These are phyloP conservation scores for Hawksworthiomyces lignivorus DNA, from an alignment of 2,329 filamentous ascomycete genomes.

Conservation along the genomic window DNA sequence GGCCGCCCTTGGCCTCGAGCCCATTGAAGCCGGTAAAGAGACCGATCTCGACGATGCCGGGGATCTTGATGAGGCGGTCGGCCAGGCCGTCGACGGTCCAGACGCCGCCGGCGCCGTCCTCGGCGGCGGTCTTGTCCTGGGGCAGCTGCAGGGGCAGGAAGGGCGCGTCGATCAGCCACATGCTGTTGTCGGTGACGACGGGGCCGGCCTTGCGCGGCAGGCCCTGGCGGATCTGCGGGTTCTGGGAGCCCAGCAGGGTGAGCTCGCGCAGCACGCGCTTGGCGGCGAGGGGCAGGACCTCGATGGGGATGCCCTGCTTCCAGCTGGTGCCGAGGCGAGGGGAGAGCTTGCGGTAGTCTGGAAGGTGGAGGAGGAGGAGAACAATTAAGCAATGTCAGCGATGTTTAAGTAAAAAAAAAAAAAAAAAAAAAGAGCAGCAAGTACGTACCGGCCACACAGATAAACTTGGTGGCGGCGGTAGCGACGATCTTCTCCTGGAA, in stretches of 20 bases:
- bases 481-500: constrained; percentile 98
- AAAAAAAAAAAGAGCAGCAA: too few species aligned
- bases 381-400: neutral
- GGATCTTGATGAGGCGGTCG: constrained; percentile 66
- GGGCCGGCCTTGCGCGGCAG: constrained; percentile 69
- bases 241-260: constrained; percentile 60
- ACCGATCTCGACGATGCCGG: constrained; percentile 85
- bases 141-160: constrained; percentile 67
- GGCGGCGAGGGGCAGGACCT: constrained; percentile 81
- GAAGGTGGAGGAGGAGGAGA: neutral
- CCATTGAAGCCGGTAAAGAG: constrained; percentile 82
- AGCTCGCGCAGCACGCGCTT: constrained; percentile 69
- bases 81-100: constrained; percentile 79
- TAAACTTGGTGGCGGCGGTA: constrained; percentile 72
- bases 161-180: constrained; percentile 87
- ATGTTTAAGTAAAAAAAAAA: neutral
- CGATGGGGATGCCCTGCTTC: constrained; percentile 80
- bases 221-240: constrained; percentile 65
- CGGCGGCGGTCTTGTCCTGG: constrained; percentile 34
- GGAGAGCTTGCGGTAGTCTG: constrained; percentile 84
- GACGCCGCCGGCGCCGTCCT: constrained; percentile 53
- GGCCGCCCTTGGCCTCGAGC: constrained; percentile 49
- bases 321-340: constrained; percentile 65
- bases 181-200: constrained; percentile 71
- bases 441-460: constrained; percentile 47